Percentiles rank a stretch among this genome's conserved stretches.
Evolutionary conservation across 257 asterid genomes (phyloP).

Genomic region (Solanum sparsipilum): DNA sequence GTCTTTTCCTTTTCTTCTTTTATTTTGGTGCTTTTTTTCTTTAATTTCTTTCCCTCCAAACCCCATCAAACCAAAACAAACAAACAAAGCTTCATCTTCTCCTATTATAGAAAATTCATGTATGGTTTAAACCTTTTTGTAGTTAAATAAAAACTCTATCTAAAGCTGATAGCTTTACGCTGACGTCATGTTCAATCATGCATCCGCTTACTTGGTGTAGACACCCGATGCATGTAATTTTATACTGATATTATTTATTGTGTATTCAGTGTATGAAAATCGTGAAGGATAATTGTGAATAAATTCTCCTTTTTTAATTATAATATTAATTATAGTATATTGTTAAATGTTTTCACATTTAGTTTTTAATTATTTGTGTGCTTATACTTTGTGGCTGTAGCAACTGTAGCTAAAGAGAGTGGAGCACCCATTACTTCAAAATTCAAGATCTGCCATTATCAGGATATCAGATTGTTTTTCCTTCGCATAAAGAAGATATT

Average conservation of each 20-base stretch:
- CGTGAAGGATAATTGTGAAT: not conserved
- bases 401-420: not conserved
- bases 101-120: not conserved
- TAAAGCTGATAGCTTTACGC: not conserved
- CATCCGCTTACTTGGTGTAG: not conserved
- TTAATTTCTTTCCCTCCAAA: not conserved
- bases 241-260: not conserved
- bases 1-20: not conserved
- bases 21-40: not conserved
- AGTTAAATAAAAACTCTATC: not conserved
- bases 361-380: not conserved
- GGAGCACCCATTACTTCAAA: not conserved
- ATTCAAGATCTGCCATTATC: not conserved
- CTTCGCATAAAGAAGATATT: not conserved
- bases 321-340: not conserved
- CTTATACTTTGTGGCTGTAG: not conserved
- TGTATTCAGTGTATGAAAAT: not conserved
- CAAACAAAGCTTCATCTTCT: not conserved
- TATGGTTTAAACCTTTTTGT: not conserved
- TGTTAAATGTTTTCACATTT: not conserved
- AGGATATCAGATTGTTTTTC: not conserved
- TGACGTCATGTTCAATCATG: not conserved
- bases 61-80: not conserved
- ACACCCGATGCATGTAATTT: not conserved
- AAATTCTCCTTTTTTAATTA: not conserved